Evolutionary conservation across 2,329 filamentous ascomycete species (phyloP).

Genomic region (Exophiala oligosperma): DNA sequence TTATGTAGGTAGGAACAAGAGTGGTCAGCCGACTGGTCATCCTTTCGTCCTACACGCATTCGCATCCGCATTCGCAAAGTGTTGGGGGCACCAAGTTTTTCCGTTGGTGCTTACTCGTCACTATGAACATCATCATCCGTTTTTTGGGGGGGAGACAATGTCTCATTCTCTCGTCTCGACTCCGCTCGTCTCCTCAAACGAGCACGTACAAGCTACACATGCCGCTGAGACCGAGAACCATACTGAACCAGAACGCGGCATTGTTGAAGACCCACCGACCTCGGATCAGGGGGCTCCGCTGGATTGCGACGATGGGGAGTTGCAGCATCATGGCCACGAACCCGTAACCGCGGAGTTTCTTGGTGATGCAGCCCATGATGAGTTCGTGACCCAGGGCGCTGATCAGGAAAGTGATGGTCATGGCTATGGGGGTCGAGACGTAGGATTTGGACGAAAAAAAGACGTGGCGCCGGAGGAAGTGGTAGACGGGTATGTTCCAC

Average conservation of each 20-base stretch:
- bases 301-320: constrained; percentile 89
- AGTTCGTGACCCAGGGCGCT: constrained; percentile 89
- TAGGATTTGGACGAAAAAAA: constrained; percentile 79
- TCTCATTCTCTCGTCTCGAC: background rate
- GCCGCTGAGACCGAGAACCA: constrained; percentile 82
- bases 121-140: no score
- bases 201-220: constrained; percentile 63
- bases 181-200: constrained; percentile 36
- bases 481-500: constrained; percentile 98
- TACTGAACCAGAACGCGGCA: constrained; percentile 85
- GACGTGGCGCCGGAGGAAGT: constrained; percentile 91
- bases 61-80: no score
- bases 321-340: constrained; percentile 96
- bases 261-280: constrained; percentile 80
- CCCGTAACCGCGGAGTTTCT: constrained; percentile 92
- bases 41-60: no score
- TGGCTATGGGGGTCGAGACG: constrained; percentile 75
- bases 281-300: constrained; percentile 75
- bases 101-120: no score
- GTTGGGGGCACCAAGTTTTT: no score
- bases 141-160: no score
- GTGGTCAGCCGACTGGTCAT: no score
- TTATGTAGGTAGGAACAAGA: no score
- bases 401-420: constrained; percentile 87
- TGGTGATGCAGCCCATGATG: constrained; percentile 96